Evolutionary conservation across 2,329 filamentous ascomycete genomes (phyloP).

Genomic region (Alternaria sp.): DNA sequence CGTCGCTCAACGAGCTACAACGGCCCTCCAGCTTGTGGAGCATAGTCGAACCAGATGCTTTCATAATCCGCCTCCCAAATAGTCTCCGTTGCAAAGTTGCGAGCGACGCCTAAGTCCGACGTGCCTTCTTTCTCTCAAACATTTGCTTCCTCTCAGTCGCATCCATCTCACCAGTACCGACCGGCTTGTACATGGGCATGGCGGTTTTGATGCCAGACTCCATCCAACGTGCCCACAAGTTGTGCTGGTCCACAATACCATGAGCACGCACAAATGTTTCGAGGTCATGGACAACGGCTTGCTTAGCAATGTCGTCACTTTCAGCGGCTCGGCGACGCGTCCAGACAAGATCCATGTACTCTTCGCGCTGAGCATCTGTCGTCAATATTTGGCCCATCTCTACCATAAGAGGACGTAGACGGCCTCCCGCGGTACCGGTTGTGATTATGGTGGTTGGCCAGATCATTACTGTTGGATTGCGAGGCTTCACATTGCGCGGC

Average conservation of each 20-base stretch:
- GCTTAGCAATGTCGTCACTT: background rate
- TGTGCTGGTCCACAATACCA: constrained; percentile 6
- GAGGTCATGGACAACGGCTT: background rate
- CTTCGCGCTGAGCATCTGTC: background rate
- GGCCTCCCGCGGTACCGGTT: background rate
- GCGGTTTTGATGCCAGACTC: background rate
- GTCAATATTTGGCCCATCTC: background rate
- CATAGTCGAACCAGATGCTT: background rate
- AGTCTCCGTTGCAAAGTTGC: no score
- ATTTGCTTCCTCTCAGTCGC: background rate
- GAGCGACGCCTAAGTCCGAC: background rate
- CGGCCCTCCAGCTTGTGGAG: background rate
- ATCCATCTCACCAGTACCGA: background rate
- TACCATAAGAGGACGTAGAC: background rate
- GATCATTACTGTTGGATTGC: background rate
- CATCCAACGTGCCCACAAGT: constrained; percentile 3
- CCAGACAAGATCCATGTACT: constrained; percentile 4
- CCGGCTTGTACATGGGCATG: background rate
- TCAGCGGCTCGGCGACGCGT: background rate
- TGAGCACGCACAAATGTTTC: background rate
- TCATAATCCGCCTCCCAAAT: background rate
- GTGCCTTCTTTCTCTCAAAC: constrained; percentile 2
- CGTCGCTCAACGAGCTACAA: background rate
- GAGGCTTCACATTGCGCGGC: background rate
- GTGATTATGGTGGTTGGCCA: background rate